phyloP scores from a whole-genome alignment of 139 green algal genomes.

The Chlorella ohadii region DNA sequence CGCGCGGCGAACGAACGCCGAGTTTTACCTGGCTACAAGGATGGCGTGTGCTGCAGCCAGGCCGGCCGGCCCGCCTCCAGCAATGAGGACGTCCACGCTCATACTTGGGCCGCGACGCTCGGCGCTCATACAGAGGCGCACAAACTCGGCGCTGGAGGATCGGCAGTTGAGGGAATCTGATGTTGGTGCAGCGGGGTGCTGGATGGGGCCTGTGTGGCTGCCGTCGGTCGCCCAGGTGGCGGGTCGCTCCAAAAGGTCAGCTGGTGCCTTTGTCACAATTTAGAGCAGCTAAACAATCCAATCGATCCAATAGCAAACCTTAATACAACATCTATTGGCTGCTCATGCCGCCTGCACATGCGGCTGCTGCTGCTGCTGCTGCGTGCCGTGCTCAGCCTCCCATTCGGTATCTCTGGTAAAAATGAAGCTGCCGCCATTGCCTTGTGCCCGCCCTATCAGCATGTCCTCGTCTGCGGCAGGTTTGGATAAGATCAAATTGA shows the following conservation, averaged over 20 bases:
- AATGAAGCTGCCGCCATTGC: conserved; percentile 52
- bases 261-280: too few relatives aligned
- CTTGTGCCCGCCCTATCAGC: conserved; percentile 53
- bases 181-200: too few relatives aligned
- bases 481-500: too few relatives aligned
- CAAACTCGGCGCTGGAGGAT: too few relatives aligned
- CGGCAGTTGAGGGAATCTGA: too few relatives aligned
- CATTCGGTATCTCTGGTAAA: conserved; percentile 32
- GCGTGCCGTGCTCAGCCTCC: background rate
- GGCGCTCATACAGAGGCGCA: too few relatives aligned
- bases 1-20: background rate
- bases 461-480: conserved; percentile 53
- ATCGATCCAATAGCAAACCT: background rate
- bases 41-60: background rate
- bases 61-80: background rate
- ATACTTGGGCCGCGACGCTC: too few relatives aligned
- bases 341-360: background rate
- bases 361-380: background rate
- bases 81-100: background rate
- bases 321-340: too few relatives aligned
- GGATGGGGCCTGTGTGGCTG: too few relatives aligned
- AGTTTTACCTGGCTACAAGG: background rate
- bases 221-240: too few relatives aligned
- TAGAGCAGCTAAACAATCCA: too few relatives aligned
- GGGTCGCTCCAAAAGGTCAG: too few relatives aligned